Percentiles rank a stretch among this genome's conserved stretches.
phyloP scores from a whole-genome alignment of 495 filamentous ascomycete species.

The Talaromyces nanjingensis region DNA sequence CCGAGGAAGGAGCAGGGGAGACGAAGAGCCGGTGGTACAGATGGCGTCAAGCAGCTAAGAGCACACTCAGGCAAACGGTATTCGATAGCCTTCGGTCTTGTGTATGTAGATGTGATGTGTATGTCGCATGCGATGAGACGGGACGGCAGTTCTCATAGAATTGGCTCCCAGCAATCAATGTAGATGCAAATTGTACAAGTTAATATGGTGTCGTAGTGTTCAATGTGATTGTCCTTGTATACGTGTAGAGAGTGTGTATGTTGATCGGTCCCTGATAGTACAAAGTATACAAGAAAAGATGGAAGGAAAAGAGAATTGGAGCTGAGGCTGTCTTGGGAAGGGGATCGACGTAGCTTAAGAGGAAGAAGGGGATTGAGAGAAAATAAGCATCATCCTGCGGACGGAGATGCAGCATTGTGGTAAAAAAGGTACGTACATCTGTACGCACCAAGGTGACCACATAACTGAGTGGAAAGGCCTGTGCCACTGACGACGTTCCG shows the following conservation, averaged over 20 bases:
- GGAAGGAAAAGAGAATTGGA: constrained; percentile 13
- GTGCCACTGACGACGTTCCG: constrained; percentile 44
- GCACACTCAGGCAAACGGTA: too few relatives aligned
- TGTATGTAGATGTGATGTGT: not conserved
- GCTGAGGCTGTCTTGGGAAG: constrained; percentile 44
- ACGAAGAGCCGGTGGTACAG: not conserved
- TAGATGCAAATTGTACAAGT: not conserved
- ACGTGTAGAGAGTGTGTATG: not conserved
- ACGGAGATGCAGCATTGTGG: constrained; percentile 17
- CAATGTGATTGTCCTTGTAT: not conserved
- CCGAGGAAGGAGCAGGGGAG: not conserved
- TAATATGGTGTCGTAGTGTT: not conserved
- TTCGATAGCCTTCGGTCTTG: not conserved
- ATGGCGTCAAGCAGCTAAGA: not conserved
- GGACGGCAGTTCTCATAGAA: not conserved
- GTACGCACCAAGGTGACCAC: constrained; percentile 19
- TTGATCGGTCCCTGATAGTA: not conserved
- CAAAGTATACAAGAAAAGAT: not conserved
- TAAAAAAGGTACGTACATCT: constrained; percentile 11
- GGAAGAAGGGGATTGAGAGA: constrained; percentile 21
- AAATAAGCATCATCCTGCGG: constrained; percentile 9
- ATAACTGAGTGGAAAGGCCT: constrained; percentile 25
- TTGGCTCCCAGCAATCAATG: not conserved
- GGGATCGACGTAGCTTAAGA: constrained; percentile 80
- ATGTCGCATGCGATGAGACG: not conserved